Evolutionary conservation across 441 rosid species (phyloP), one percentile per base, ranked within the genome.

Genomic region (Capsella rubella): DNA sequence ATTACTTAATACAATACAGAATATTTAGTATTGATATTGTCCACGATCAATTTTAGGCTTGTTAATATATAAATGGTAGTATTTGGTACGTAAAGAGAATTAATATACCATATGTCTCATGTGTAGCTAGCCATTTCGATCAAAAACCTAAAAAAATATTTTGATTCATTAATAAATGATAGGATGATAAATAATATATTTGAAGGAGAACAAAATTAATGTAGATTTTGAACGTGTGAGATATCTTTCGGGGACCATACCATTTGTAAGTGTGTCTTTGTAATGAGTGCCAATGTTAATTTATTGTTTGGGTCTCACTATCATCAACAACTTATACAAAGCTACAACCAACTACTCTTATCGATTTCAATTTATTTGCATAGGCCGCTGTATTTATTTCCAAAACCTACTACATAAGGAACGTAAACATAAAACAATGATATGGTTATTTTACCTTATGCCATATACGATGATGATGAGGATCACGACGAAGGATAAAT

Each of bases 201-300:
- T 42, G 34, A 61, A 18, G 11, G 18, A 43, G 39, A 21, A 5
- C 32, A 43, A 21, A 40, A 52, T 6, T 8, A 43, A 72, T 46
- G 64, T 34, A 25, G 31, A 73, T 72, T 64, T 64, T 46, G 57
- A 50, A 63, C 42, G 70, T 56, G 11, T 56, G 5, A 25, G n/a
- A 31, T 65, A 49, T 56, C 15, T 42, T 73, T 37, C 25, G 11
- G 70, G 51, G 71, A 29, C 64, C 60, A 56, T 56, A 21, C 58
- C 32, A 27, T 37, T 64, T 8, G 54, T 54, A 45, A 29, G 49
- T 64, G 42, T 45, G 62, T 55, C 54, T 61, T 63, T 73, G 71
- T 25, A 55, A 56, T 7, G 64, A 53, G 63, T 54, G 76, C 10
- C 56, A 52, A 54, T 54, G 76, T 25, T 58, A 65, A 73, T 65